phyloP scores from a whole-genome alignment of 2,329 filamentous ascomycete genomes.

The Trichoderma polysporum region DNA sequence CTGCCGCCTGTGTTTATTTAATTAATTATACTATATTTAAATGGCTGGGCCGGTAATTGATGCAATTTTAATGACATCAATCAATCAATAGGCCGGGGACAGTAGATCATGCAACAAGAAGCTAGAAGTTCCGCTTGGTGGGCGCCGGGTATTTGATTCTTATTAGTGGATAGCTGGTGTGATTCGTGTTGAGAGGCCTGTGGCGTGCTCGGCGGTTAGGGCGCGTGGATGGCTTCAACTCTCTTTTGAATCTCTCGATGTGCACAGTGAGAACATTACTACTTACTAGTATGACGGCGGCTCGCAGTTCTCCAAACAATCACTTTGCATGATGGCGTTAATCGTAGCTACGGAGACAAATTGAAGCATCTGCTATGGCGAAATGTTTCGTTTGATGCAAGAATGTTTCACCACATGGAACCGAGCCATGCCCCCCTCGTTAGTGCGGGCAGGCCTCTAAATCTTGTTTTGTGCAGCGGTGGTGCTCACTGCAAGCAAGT shows the following conservation, averaged over 20 bases:
- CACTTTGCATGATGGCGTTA: too few relatives aligned
- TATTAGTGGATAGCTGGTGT: background rate
- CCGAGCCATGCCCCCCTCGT: background rate
- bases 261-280: too few relatives aligned
- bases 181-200: too few relatives aligned
- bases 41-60: background rate
- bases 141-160: background rate
- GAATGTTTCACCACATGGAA: background rate
- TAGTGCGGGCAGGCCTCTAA: constrained; percentile 11
- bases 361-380: background rate
- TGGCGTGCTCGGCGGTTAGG: background rate
- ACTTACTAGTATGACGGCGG: too few relatives aligned
- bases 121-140: background rate
- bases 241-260: too few relatives aligned
- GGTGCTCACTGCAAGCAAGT: too few relatives aligned
- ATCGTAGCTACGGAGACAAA: background rate
- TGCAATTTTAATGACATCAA: background rate
- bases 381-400: constrained; percentile 13
- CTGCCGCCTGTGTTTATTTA: background rate
- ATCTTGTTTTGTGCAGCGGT: background rate
- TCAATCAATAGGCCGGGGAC: background rate
- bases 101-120: background rate
- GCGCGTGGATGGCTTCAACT: background rate
- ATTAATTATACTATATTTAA: background rate
- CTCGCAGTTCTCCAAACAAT: too few relatives aligned